Evolutionary conservation across 2,329 filamentous ascomycete species (phyloP).

Genomic region (Fusarium temperatum): DNA sequence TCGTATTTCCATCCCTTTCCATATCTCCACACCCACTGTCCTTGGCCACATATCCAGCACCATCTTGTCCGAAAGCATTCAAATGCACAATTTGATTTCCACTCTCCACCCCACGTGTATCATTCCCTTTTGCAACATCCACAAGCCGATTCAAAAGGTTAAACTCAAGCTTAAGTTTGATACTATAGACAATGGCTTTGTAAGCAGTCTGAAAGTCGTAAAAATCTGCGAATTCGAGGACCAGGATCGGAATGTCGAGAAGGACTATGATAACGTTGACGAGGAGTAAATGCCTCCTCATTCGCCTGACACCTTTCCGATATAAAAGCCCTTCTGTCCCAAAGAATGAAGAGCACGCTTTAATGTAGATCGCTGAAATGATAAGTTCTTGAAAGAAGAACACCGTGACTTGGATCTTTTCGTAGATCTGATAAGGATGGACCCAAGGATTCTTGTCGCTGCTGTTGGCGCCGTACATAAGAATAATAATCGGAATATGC

Average conservation of each 20-base stretch:
- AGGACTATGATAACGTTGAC: slow-evolving; percentile 54
- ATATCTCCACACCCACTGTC: fast-evolving
- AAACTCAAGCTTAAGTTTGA: slow-evolving; percentile 51
- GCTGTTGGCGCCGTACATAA: slow-evolving; percentile 64
- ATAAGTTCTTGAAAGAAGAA: slow-evolving; percentile 65
- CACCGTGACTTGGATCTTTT: slow-evolving; percentile 63
- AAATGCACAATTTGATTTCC: not conserved
- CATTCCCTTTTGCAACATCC: slow-evolving; percentile 5
- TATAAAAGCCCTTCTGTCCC: not conserved
- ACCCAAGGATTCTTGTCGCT: slow-evolving; percentile 30
- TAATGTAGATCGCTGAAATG: slow-evolving; percentile 62
- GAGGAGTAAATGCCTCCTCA: slow-evolving; percentile 50
- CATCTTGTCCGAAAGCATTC: not conserved
- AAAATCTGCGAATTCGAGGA: slow-evolving; percentile 52
- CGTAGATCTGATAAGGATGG: slow-evolving; percentile 55
- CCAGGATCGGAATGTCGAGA: slow-evolving; percentile 47
- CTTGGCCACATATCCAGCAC: fast-evolving
- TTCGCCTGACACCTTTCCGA: not conserved
- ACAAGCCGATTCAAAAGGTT: slow-evolving; percentile 45
- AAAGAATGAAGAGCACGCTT: not conserved
- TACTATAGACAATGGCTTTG: slow-evolving; percentile 45
- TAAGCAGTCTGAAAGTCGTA: slow-evolving; percentile 40
- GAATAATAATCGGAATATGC: slow-evolving; percentile 61
- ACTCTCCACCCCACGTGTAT: not conserved
- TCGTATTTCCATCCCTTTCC: not conserved